A percentile compares a stretch with the other conserved stretches of the same genome.
These are phyloP conservation scores for Penicillium sp. DNA, from an alignment of 2,329 filamentous ascomycete genomes.

Conservation along the genomic window DNA sequence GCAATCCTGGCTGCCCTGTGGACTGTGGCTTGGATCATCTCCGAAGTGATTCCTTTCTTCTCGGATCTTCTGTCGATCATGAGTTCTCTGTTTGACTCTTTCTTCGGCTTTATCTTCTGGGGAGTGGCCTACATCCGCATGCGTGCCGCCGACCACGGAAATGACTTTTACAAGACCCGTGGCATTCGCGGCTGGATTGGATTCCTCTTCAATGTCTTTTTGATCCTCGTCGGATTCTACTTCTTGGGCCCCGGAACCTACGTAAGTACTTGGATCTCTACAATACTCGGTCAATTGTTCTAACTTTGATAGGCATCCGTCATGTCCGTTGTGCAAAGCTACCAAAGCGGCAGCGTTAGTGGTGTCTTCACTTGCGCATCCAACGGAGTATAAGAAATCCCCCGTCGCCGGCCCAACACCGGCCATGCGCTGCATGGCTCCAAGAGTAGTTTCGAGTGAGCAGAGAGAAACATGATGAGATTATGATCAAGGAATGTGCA, in stretches of 20 bases:
- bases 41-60: slow-evolving; percentile 91
- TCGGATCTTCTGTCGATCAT: slow-evolving; percentile 57
- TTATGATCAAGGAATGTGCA: neutral
- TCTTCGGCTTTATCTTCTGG: slow-evolving; percentile 82
- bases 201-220: slow-evolving; percentile 58
- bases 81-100: slow-evolving; percentile 75
- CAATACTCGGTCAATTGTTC: slow-evolving; percentile 4
- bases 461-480: slow-evolving; percentile 1
- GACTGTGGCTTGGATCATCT: slow-evolving; percentile 86
- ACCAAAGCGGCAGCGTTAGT: slow-evolving; percentile 57
- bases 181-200: slow-evolving; percentile 42
- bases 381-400: slow-evolving; percentile 33
- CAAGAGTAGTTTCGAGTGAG: neutral
- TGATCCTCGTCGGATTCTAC: slow-evolving; percentile 70
- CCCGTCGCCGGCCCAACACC: slow-evolving; percentile 7
- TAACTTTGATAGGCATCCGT: slow-evolving; percentile 35
- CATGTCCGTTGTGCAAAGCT: slow-evolving; percentile 57
- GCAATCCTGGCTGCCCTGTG: slow-evolving; percentile 61
- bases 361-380: slow-evolving; percentile 67
- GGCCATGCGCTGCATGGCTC: no score
- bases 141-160: slow-evolving; percentile 38
- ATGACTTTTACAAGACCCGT: slow-evolving; percentile 38
- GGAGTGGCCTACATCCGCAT: slow-evolving; percentile 44
- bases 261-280: slow-evolving; percentile 39
- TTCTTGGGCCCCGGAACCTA: slow-evolving; percentile 82